phyloP scores from a whole-genome alignment of 106 monocot species.

The Narthecium ossifragum region DNA sequence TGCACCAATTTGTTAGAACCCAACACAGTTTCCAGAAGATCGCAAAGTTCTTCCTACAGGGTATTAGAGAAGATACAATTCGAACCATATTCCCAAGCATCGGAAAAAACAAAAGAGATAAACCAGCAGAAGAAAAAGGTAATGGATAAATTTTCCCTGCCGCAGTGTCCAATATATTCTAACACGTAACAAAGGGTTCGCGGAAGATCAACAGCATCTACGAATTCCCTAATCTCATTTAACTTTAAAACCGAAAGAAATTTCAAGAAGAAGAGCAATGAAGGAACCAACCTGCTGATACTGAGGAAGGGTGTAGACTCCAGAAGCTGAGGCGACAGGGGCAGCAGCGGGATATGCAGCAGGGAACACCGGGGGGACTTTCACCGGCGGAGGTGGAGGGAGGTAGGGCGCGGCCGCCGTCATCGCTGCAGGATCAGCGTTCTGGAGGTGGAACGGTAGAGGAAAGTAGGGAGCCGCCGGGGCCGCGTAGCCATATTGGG shows the following conservation, averaged over 20 bases:
- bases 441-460: slow-evolving; percentile 65
- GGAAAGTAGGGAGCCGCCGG: slow-evolving; percentile 41
- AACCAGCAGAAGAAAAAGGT: not conserved
- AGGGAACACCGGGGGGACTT: slow-evolving; percentile 3
- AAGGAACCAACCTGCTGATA: slow-evolving; percentile 44
- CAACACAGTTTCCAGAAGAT: no score
- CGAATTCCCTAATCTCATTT: no score
- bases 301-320: slow-evolving; percentile 42
- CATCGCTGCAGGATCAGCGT: slow-evolving; percentile 10
- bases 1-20: no score
- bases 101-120: no score
- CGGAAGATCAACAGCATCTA: no score
- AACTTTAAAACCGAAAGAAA: slow-evolving; percentile 1
- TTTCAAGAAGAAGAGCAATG: not conserved
- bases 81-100: no score
- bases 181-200: not conserved
- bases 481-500: slow-evolving; percentile 21
- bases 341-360: slow-evolving; percentile 8
- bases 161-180: not conserved
- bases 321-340: slow-evolving; percentile 5
- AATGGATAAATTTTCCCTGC: not conserved
- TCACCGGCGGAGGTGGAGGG: slow-evolving; percentile 8
- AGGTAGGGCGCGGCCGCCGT: slow-evolving; percentile 2
- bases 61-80: no score
- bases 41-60: no score